Percentiles rank a stretch among this genome's conserved stretches.
Conservation (phyloP, 2,329 filamentous ascomycete genomes). For the Zymoseptoria crescenta region DNA sequence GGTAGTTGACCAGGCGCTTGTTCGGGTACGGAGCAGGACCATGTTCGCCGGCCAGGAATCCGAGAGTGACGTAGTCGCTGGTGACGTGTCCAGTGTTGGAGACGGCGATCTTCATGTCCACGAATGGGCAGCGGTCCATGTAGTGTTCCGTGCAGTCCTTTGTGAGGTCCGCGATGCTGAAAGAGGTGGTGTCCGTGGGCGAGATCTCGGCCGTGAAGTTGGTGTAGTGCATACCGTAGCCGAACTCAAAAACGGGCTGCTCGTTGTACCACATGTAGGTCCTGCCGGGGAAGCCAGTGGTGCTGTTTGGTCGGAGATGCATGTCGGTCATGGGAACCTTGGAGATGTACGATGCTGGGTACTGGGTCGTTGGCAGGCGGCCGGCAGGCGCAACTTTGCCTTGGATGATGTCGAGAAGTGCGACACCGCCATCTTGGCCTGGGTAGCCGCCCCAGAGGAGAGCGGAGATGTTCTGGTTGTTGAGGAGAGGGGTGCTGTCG, state of each 20-base stretch:
- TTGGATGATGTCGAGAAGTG: slow-evolving; percentile 47
- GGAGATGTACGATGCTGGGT: slow-evolving; percentile 45
- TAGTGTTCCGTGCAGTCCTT: slow-evolving; percentile 31
- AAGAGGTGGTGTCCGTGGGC: slow-evolving; percentile 9
- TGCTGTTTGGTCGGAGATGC: slow-evolving; percentile 42
- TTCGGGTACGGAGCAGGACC: slow-evolving; percentile 45
- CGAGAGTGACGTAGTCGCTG: slow-evolving; percentile 48
- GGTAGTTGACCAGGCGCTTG: slow-evolving; percentile 47
- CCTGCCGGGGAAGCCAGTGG: slow-evolving; percentile 40
- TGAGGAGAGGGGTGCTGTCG: slow-evolving; percentile 45
- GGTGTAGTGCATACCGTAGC: slow-evolving; percentile 52
- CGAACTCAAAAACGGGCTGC: slow-evolving; percentile 46
- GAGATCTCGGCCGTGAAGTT: slow-evolving; percentile 36
- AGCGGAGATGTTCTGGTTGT: slow-evolving; percentile 42
- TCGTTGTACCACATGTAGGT: slow-evolving; percentile 54
- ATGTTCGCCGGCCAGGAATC: slow-evolving; percentile 43
- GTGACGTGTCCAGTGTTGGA: slow-evolving; percentile 39
- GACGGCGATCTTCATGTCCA: slow-evolving; percentile 37
- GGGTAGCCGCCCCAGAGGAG: slow-evolving; percentile 54
- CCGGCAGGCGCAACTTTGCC: slow-evolving; percentile 47
- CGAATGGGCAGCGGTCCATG: slow-evolving; percentile 39
- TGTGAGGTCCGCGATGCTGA: slow-evolving; percentile 33
- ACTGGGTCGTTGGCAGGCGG: slow-evolving; percentile 49
- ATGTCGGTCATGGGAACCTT: slow-evolving; percentile 50
- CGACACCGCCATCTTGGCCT: slow-evolving; percentile 51